Base-by-base conservation (phyloP, 768 basidiomycete genomes). In the Tubosaeta sp. region DNA sequence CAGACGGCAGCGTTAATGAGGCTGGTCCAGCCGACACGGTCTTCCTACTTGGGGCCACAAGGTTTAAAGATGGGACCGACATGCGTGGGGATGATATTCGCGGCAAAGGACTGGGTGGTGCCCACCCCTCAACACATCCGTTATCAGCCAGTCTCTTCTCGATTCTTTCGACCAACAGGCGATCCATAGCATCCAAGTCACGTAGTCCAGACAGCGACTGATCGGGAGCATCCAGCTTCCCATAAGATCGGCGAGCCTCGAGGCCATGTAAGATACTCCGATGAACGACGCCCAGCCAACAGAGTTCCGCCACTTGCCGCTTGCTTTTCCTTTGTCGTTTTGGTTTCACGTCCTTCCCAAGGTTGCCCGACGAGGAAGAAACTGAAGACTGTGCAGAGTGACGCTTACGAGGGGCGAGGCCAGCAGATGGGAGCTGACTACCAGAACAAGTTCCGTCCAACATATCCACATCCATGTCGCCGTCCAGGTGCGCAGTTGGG, bases 231-330 rank as follows among this genome's bases (percentile, higher is more conserved):
- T 51, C 51, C 27, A 39, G 35, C 46, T 25, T 32, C 10, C 16
- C 21, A 19, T 25, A 22, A 12, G 58, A 44, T 31, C 42, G 53
- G 30, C 55, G 61, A 46, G 21, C 45, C 29, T 61, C 61, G 3
- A 69, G 56, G 27, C 55, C 59, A 9, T 57, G 53, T 16, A 59
- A 34, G 45, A 74, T 63, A 47, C 70, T 74, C 39, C 67, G 60
- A 49, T 72, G 71, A 21, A 74, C 49, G 13, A 67, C 60, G 1
- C 67, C 69, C 38, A 72, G 55, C 65, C 73, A 73, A 50, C 65
- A 65, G 9, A 71, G 54, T 44, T 75, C 73, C 16, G 63, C 60
- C 1, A 63, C 58, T 3, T 67, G 70, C 6, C 57, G 65, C 44
- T 49, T 63, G 45, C 62, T 63, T 51, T 67, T 74, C 45, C 63